phyloP scores from a whole-genome alignment of 2,329 filamentous ascomycete species.

The Diaporthe citrichinensis region DNA sequence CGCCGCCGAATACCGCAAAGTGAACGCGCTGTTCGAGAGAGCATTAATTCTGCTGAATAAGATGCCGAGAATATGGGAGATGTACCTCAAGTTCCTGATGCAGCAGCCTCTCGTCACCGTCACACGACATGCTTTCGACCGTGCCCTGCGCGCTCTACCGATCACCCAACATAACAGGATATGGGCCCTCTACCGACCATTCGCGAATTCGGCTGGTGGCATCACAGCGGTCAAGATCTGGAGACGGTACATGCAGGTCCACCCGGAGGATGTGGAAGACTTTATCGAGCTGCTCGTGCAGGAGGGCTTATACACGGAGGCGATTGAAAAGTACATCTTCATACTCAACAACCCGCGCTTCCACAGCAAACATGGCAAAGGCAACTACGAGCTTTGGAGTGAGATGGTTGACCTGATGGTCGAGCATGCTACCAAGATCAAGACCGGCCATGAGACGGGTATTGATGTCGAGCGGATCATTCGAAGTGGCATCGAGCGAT shows the following conservation, averaged over 20 bases:
- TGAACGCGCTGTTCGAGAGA: conserved; percentile 94
- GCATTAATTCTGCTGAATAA: conserved; percentile 96
- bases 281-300: conserved; percentile 91
- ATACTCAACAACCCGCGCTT: conserved; percentile 93
- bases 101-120: conserved; percentile 92
- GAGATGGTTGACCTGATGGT: conserved; percentile 98
- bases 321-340: conserved; percentile 90
- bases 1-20: conserved; percentile 87
- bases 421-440: conserved; percentile 87
- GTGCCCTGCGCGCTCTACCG: conserved; percentile 89
- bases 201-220: conserved; percentile 91
- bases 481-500: conserved; percentile 89
- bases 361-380: conserved; percentile 92
- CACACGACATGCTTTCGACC: conserved; percentile 90
- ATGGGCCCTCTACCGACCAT: conserved; percentile 91
- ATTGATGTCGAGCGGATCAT: conserved; percentile 95
- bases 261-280: conserved; percentile 94
- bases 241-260: conserved; percentile 96
- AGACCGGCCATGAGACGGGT: conserved; percentile 83
- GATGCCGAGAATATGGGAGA: conserved; percentile 98
- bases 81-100: conserved; percentile 89
- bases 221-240: conserved; percentile 94
- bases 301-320: conserved; percentile 88
- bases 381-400: conserved; percentile 96
- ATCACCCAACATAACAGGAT: conserved; percentile 96